A percentile compares a stretch with the other conserved stretches of the same genome.
Conservation (phyloP, 345 rosid genomes). For the Murraya paniculata region DNA sequence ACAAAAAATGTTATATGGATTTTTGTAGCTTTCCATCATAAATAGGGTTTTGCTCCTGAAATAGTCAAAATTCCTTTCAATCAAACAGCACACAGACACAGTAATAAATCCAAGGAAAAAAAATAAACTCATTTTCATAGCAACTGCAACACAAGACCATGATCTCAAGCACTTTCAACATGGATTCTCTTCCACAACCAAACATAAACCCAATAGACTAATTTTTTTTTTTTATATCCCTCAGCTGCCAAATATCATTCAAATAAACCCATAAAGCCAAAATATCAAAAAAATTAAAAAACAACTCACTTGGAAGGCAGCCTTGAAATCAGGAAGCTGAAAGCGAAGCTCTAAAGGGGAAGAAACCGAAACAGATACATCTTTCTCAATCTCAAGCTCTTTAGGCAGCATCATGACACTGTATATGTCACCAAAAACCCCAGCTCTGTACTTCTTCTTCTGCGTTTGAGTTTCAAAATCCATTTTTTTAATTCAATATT, state of each 20-base stretch:
- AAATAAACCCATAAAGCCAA: background rate
- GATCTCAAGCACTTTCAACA: background rate
- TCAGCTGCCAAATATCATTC: slow-evolving; percentile 11
- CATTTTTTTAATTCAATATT: slow-evolving; percentile 5
- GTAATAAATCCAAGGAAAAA: background rate
- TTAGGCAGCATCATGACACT: slow-evolving; percentile 59
- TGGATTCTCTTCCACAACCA: background rate
- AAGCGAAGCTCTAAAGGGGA: slow-evolving; percentile 52
- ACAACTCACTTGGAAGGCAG: slow-evolving; percentile 44
- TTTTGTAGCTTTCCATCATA: background rate
- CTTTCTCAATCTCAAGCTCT: slow-evolving; percentile 51
- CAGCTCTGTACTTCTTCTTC: slow-evolving; percentile 42
- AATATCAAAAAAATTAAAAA: background rate
- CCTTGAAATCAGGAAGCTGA: slow-evolving; percentile 60
- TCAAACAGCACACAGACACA: background rate
- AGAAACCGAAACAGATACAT: slow-evolving; percentile 30
- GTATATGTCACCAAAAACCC: slow-evolving; percentile 47
- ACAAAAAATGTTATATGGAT: background rate
- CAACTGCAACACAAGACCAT: background rate
- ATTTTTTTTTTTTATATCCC: background rate
- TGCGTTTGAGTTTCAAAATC: slow-evolving; percentile 48
- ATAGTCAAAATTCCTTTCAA: background rate
- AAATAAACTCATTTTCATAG: background rate
- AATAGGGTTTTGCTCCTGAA: background rate
- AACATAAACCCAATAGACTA: background rate